These are phyloP conservation scores for Chaetomium globosum DNA, from an alignment of 2,329 filamentous ascomycete species.

Conservation along the genomic window DNA sequence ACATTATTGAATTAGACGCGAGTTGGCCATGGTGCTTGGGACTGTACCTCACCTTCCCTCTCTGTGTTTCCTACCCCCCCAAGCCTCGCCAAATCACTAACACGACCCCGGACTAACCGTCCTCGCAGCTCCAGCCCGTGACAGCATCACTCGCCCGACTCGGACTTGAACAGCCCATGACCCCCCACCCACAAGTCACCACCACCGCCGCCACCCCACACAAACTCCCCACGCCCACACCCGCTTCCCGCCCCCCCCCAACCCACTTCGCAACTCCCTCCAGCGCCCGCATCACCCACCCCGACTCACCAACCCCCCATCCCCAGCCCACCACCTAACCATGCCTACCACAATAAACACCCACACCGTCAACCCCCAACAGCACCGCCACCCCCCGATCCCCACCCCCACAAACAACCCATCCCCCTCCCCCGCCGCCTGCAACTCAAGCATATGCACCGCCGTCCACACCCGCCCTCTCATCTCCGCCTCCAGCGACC, in stretches of 20 bases:
- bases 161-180: background rate
- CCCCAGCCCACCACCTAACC: background rate
- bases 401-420: background rate
- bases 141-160: background rate
- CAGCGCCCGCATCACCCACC: background rate
- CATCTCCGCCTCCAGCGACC: background rate
- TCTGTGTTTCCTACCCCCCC: background rate
- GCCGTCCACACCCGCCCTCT: background rate
- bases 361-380: background rate
- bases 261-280: background rate
- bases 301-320: background rate
- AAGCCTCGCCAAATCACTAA: background rate
- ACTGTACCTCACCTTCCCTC: background rate
- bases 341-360: background rate
- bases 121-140: background rate
- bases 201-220: background rate
- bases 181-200: background rate
- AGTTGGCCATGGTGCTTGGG: conserved; percentile 11
- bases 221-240: background rate
- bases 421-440: background rate
- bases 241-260: background rate
- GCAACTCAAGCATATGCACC: background rate
- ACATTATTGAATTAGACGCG: conserved; percentile 56
- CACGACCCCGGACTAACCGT: background rate
- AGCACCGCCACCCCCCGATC: background rate